These are phyloP conservation scores for Leptomonas pyrrhocoris DNA, from an alignment of 208 protist genomes.

Conservation along the genomic window DNA sequence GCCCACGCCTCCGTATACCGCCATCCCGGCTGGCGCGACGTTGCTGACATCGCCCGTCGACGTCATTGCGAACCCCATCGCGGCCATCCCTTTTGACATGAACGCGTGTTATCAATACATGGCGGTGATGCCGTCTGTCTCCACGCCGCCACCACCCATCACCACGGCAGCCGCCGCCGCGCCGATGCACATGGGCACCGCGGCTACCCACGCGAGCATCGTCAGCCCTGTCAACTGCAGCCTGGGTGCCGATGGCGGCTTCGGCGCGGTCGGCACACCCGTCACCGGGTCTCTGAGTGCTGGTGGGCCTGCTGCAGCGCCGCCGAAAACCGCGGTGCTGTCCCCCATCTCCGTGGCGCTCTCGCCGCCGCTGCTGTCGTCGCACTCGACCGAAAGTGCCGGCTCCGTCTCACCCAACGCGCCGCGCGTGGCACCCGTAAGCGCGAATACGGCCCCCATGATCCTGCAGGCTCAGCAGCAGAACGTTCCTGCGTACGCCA, in stretches of 20 bases:
- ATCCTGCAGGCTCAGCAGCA: background rate
- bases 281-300: background rate
- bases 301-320: background rate
- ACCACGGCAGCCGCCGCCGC: background rate
- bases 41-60: background rate
- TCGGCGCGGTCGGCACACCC: conserved; percentile 27
- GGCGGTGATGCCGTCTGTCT: background rate
- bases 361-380: conserved; percentile 22
- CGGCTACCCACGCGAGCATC: conserved; percentile 7
- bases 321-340: background rate
- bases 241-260: conserved; percentile 15
- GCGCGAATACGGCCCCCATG: background rate
- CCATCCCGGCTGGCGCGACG: background rate
- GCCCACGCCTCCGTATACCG: conserved; percentile 1
- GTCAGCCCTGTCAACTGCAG: conserved; percentile 6
- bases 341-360: conserved; percentile 27
- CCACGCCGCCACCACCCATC: background rate
- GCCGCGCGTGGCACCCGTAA: conserved; percentile 2
- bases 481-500: background rate
- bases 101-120: conserved; percentile 14
- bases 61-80: background rate
- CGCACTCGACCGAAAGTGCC: conserved; percentile 25
- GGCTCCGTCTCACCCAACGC: conserved; percentile 15
- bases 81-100: conserved; percentile 5
- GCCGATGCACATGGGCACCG: too few species aligned